Percentiles rank a stretch among this genome's conserved stretches.
Evolutionary conservation across 2,329 filamentous ascomycete species (phyloP).

Genomic region (Monosporascus sp.): DNA sequence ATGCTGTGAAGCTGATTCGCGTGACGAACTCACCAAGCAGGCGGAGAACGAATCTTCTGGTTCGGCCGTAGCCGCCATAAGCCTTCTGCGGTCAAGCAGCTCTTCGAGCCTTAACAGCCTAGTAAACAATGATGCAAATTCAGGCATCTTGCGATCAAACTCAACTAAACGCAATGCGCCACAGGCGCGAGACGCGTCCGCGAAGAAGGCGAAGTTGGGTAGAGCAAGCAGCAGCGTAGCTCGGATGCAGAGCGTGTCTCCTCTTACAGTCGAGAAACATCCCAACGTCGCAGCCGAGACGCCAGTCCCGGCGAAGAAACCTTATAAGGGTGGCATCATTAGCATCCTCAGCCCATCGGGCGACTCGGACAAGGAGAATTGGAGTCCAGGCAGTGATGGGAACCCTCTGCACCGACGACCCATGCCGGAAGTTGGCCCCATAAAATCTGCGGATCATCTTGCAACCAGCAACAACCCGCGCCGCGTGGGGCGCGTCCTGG

Average conservation of each 20-base stretch:
- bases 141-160: slow-evolving; percentile 45
- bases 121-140: slow-evolving; percentile 28
- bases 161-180: slow-evolving; percentile 60
- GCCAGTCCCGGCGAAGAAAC: slow-evolving; percentile 22
- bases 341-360: slow-evolving; percentile 38
- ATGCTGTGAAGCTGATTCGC: slow-evolving; percentile 74
- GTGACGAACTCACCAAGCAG: slow-evolving; percentile 74
- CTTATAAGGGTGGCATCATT: slow-evolving; percentile 37
- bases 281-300: neutral
- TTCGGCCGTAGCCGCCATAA: slow-evolving; percentile 76
- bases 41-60: slow-evolving; percentile 76
- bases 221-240: slow-evolving; percentile 58
- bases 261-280: slow-evolving; percentile 25
- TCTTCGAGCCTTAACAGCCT: slow-evolving; percentile 33
- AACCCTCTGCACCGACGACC: slow-evolving; percentile 30
- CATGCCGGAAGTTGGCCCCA: slow-evolving; percentile 27
- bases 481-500: slow-evolving; percentile 35
- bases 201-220: slow-evolving; percentile 59
- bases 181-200: slow-evolving; percentile 21
- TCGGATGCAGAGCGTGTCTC: slow-evolving; percentile 46
- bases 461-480: slow-evolving; percentile 29
- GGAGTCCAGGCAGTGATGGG: slow-evolving; percentile 53
- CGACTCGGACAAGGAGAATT: slow-evolving; percentile 96
- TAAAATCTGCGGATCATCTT: slow-evolving; percentile 7
- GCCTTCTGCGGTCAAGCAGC: slow-evolving; percentile 67